These are phyloP conservation scores for Aspergillus fischeri DNA, from an alignment of 2,329 filamentous ascomycete genomes.

Conservation along the genomic window DNA sequence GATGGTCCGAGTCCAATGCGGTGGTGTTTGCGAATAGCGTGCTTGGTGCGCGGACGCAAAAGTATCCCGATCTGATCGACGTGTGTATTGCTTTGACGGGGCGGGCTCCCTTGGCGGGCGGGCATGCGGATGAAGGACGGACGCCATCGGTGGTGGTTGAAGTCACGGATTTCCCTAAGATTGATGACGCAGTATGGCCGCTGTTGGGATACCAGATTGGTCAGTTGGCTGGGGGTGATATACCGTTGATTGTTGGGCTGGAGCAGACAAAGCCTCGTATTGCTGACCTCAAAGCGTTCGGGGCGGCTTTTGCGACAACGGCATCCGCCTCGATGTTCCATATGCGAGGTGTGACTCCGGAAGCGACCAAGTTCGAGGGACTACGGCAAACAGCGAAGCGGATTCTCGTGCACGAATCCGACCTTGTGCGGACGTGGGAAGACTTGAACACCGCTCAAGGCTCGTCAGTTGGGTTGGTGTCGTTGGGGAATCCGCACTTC, in stretches of 20 bases:
- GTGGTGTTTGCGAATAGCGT: conserved; percentile 47
- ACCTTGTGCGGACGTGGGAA: conserved; percentile 7
- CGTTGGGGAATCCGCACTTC: conserved; percentile 47
- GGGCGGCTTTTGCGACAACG: conserved; percentile 43
- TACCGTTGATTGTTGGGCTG: conserved; percentile 37
- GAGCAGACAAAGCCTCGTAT: conserved; percentile 17
- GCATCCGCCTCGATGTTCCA: conserved; percentile 46
- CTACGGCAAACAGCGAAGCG: conserved; percentile 2
- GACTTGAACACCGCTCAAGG: conserved; percentile 17
- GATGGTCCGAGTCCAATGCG: conserved; percentile 46
- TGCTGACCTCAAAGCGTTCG: conserved; percentile 42
- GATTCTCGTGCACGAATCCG: neutral
- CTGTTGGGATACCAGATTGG: conserved; percentile 40
- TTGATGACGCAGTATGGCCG: conserved; percentile 38
- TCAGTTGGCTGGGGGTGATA: conserved; percentile 21
- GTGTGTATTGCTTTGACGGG: conserved; percentile 44
- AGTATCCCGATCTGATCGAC: conserved; percentile 46
- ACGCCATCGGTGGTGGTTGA: conserved; percentile 21
- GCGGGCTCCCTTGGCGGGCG: neutral
- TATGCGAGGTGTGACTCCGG: conserved; percentile 38
- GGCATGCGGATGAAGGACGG: neutral
- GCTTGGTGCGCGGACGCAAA: conserved; percentile 42
- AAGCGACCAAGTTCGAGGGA: conserved; percentile 21
- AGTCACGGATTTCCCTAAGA: neutral
- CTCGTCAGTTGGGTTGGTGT: conserved; percentile 34